Evolutionary conservation across 768 basidiomycete species (phyloP).

Genomic region (Pisolithus tinctorius): DNA sequence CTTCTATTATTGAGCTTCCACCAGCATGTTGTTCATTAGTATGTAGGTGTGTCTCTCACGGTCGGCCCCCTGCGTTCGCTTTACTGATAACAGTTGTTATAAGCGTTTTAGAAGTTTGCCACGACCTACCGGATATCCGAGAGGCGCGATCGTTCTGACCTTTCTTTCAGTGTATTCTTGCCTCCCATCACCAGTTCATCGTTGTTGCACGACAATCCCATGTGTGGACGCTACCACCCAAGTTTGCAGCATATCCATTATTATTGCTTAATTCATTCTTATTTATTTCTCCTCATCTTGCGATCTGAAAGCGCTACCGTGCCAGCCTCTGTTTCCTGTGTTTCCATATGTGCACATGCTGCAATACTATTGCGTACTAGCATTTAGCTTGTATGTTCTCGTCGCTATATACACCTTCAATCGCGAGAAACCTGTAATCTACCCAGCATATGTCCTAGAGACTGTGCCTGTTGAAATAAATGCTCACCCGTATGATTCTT

Average conservation of each 20-base stretch:
- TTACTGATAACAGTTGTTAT: background rate
- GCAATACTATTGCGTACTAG: background rate
- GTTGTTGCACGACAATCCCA: slow-evolving; percentile 6
- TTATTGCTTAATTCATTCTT: slow-evolving; percentile 31
- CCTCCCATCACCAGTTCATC: slow-evolving; percentile 6
- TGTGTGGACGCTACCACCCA: slow-evolving; percentile 1
- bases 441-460: slow-evolving; percentile 14
- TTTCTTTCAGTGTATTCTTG: slow-evolving; percentile 11
- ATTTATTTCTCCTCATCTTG: slow-evolving; percentile 9
- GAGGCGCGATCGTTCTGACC: slow-evolving; percentile 6
- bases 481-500: background rate
- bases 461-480: background rate
- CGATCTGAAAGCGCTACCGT: slow-evolving; percentile 3
- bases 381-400: background rate
- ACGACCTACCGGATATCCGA: slow-evolving; percentile 2
- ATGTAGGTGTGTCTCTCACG: slow-evolving; percentile 14
- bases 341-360: background rate
- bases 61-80: background rate
- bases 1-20: slow-evolving; percentile 70
- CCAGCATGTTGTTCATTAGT: slow-evolving; percentile 51
- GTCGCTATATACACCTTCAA: background rate
- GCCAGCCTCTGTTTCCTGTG: slow-evolving; percentile 10
- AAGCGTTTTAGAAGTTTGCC: slow-evolving; percentile 11
- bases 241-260: slow-evolving; percentile 26
- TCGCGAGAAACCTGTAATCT: slow-evolving; percentile 14